These are phyloP conservation scores for Rhododendron henanense DNA, from an alignment of 148 eudicot genomes.

Conservation along the genomic window DNA sequence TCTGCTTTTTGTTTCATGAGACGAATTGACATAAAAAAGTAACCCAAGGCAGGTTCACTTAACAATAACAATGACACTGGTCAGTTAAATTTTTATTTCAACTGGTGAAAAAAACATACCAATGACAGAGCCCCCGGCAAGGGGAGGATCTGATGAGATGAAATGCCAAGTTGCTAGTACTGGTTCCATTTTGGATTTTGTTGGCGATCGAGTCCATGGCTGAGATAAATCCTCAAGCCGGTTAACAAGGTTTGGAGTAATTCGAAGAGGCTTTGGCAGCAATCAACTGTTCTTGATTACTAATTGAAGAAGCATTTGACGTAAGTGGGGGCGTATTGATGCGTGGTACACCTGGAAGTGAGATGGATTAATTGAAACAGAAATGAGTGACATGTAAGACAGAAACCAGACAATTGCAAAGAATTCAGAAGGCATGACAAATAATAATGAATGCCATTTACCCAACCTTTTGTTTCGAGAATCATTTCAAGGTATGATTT, in stretches of 20 bases:
- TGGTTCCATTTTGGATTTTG: constrained; percentile 90
- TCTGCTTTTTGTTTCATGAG: constrained; percentile 87
- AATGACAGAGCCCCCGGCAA: constrained; percentile 39
- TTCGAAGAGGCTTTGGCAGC: constrained; percentile 87
- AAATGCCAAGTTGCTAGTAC: constrained; percentile 90
- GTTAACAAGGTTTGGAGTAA: constrained; percentile 69
- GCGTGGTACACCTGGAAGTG: constrained; percentile 80
- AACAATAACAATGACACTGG: constrained; percentile 1
- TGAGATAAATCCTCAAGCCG: constrained; percentile 90
- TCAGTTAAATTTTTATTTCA: constrained; percentile 4
- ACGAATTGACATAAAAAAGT: constrained; percentile 35
- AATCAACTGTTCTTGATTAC: constrained; percentile 51
- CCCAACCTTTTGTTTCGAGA: constrained; percentile 81
- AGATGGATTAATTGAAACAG: constrained; percentile 3
- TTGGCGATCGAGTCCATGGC: constrained; percentile 99
- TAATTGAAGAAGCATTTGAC: constrained; percentile 35
- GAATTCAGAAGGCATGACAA: neutral
- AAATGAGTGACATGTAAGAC: neutral
- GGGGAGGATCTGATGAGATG: constrained; percentile 50
- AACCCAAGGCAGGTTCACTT: constrained; percentile 6
- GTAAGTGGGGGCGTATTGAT: constrained; percentile 90
- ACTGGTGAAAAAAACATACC: constrained; percentile 43
- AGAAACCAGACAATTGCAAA: neutral
- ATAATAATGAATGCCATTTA: neutral
- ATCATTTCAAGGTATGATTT: constrained; percentile 97